Base-by-base conservation (phyloP, 768 basidiomycete species). In the Tephrocybe rancida region DNA sequence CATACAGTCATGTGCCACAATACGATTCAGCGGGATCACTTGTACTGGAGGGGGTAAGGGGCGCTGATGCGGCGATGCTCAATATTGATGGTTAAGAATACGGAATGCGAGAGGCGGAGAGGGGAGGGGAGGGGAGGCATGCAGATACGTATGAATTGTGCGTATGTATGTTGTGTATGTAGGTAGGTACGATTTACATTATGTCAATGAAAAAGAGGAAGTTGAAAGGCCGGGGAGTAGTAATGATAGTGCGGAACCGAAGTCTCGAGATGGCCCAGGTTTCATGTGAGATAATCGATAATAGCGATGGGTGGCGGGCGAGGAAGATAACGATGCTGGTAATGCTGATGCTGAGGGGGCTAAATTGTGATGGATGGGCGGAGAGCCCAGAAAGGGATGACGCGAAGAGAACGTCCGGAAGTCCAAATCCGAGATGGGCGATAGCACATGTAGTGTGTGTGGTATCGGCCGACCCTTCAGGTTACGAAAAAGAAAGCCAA, bases 41-140 rank as follows among this genome's bases (percentile, higher is more conserved):
- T 30, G 29, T 6, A 30, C 29, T 30, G 16, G n/a, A 5, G 13
- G n/a, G 30, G 19, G 37, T n/a, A n/a, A n/a, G n/a, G n/a, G n/a
- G n/a, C n/a, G 39, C 18, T 37, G 18, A 49, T 21, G 30, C 14
- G 30, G 35, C 35, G 35, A 27, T 54, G 30, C 19, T 44, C 29
- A 30, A 44, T 53, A 49, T 45, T 54, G 48, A 54, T 50, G 46
- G 44, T 54, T 57, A 50, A 50, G 35, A 51, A 54, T 54, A 58
- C 34, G 52, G 42, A 44, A 48, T 54, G 48, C n/a, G 29, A 30
- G 29, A 24, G 46, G 39, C 39, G 21, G 29, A 22, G 18, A 48
- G 18, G 30, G 45, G 34, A 38, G 37, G 8, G n/a, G 52, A 43
- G 39, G 43, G 48, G 18, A 21, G 39, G 50, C 45, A 52, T 52